Evolutionary conservation across 176 grass and related monocot species (phyloP), one percentile per base, ranked within the genome.

Genomic region (Elymus sibiricus): DNA sequence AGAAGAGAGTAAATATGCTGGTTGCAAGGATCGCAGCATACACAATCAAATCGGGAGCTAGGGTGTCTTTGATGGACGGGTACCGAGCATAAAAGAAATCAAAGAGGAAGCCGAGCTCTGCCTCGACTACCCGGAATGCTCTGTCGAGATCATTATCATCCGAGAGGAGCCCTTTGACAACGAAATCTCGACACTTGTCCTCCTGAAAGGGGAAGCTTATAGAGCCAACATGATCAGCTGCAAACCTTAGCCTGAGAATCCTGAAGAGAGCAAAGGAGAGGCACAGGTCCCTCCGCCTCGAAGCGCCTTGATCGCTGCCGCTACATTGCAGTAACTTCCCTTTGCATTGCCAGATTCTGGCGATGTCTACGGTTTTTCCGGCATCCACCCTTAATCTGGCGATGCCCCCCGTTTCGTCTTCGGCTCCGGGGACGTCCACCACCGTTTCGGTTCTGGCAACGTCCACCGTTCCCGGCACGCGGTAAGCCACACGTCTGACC

Each of bases 41-140:
- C 43, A 46, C 43, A 5, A 46, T 46, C 43, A 46, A 46, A 46
- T 46, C 43, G 12, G 43, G 43, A 46, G 43, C 43, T 46, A 46
- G 11, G 43, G 43, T 46, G 43, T 46, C 43, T 46, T 46, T 46
- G 43, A 46, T 46, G 11, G 43, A 46, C 43, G 43, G 43, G 43
- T 83, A 83, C 14, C 68, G 66, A 0, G 81, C 67, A 31, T 83
- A 83, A 68, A 83, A 73, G 67, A 83, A 83, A 31, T 83, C 81
- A 28, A 83, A 83, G 51, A 83, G 67, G 68, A 83, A 62, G 1
- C 35, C 68, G 0, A 83, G 35, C n/a, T 83, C 81, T 2, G 35
- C 4, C 81, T 73, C 68, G n/a, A 83, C 68, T 46, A 46, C 43
- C 12, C 43, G 43, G 4, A 46, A 46, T 46, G 43, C 43, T 46